Conservation (phyloP, 257 asterid species). For the Penstemon davidsonii region DNA sequence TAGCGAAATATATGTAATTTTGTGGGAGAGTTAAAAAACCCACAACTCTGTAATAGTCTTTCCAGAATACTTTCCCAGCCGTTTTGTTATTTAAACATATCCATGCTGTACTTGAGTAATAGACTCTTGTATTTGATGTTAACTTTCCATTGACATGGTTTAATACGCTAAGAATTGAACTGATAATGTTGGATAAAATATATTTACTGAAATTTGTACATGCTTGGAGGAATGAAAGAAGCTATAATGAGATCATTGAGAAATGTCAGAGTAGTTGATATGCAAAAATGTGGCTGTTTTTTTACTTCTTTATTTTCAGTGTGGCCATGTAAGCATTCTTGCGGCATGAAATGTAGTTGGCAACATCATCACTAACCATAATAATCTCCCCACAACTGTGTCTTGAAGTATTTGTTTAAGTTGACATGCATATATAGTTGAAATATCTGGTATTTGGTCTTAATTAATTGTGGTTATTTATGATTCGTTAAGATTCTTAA, state of each 20-base stretch:
- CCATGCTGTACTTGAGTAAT: background rate
- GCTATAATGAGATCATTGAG: background rate
- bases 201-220: background rate
- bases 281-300: background rate
- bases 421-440: background rate
- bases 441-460: background rate
- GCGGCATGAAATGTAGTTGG: too few relatives aligned
- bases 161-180: background rate
- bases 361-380: background rate
- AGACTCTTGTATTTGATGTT: background rate
- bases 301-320: background rate
- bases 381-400: background rate
- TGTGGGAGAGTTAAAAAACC: background rate
- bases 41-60: background rate
- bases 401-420: background rate
- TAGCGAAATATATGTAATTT: background rate
- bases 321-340: background rate
- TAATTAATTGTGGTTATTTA: background rate
- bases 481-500: background rate
- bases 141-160: background rate
- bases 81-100: background rate
- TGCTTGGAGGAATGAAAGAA: background rate
- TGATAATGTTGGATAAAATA: background rate
- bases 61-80: background rate
- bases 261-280: background rate